These are phyloP conservation scores for Chlorella vulgaris DNA, from an alignment of 139 green algal genomes.

Conservation along the genomic window DNA sequence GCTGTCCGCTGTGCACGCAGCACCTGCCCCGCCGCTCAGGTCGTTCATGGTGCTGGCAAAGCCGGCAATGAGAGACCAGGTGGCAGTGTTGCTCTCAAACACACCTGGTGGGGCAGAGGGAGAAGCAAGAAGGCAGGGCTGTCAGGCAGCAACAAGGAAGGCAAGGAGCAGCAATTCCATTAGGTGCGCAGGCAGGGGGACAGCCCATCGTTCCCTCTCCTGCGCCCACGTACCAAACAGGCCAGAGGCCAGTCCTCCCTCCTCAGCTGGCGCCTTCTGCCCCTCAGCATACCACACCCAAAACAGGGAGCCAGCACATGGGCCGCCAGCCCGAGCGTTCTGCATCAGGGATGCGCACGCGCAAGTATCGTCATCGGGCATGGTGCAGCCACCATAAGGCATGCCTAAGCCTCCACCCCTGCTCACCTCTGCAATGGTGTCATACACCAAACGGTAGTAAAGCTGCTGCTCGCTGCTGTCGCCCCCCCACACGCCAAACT, in stretches of 20 bases:
- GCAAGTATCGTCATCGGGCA: too few relatives aligned
- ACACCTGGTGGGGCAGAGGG: not conserved
- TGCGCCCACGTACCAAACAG: constrained; percentile 32
- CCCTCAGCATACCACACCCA: constrained; percentile 66
- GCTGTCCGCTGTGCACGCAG: not conserved
- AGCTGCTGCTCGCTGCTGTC: not conserved
- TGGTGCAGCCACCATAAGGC: too few relatives aligned
- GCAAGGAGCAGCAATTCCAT: too few relatives aligned
- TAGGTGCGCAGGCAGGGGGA: too few relatives aligned
- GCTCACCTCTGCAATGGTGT: constrained; percentile 14
- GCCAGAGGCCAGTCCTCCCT: constrained; percentile 34
- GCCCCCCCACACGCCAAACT: constrained; percentile 45
- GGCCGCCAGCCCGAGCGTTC: constrained; percentile 33
- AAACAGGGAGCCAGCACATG: constrained; percentile 58
- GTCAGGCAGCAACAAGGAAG: too few relatives aligned
- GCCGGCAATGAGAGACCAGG: not conserved
- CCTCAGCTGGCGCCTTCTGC: constrained; percentile 52
- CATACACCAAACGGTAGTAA: constrained; percentile 29
- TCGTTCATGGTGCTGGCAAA: constrained; percentile 29
- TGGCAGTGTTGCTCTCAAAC: not conserved
- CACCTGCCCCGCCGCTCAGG: constrained; percentile 3
- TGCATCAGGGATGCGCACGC: not conserved
- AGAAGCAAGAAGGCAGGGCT: not conserved
- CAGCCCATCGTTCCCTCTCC: not conserved
- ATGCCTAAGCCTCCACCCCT: too few relatives aligned